Conservation (phyloP, 2,329 filamentous ascomycete genomes). For the Colletotrichum sp. region DNA sequence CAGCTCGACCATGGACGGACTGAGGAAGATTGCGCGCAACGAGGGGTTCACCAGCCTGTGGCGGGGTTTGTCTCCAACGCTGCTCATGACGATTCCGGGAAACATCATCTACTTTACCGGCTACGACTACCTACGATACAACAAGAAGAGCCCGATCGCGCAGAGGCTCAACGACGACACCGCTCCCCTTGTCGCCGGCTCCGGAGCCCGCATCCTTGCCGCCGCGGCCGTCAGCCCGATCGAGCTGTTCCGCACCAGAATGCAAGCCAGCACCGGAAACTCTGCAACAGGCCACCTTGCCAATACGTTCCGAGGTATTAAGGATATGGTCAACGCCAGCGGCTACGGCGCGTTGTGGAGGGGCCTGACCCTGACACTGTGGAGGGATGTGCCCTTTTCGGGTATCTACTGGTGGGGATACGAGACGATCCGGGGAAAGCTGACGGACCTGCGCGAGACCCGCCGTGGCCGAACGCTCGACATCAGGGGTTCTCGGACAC, state of each 20-base stretch:
- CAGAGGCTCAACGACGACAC: conserved; percentile 69
- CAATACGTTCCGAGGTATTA: conserved; percentile 76
- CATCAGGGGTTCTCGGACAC: conserved; percentile 39
- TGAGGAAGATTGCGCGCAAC: conserved; percentile 93
- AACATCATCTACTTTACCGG: conserved; percentile 99
- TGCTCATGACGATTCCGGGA: conserved; percentile 90
- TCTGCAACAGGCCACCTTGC: conserved; percentile 72
- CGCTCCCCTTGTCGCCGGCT: conserved; percentile 80
- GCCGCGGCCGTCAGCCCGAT: conserved; percentile 87
- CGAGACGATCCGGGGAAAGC: conserved; percentile 74
- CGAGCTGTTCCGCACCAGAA: conserved; percentile 90
- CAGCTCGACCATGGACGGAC: conserved; percentile 87
- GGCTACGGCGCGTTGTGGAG: conserved; percentile 89
- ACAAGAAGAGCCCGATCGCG: conserved; percentile 73
- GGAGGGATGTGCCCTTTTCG: conserved; percentile 97
- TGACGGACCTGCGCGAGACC: conserved; percentile 71
- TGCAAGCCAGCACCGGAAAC: conserved; percentile 75
- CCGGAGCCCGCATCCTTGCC: conserved; percentile 77
- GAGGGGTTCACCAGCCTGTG: conserved; percentile 88
- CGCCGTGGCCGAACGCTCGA: conserved; percentile 45
- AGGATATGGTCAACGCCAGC: conserved; percentile 76
- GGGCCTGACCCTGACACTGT: conserved; percentile 87
- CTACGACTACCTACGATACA: conserved; percentile 90
- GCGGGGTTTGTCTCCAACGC: conserved; percentile 91
- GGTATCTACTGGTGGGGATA: conserved; percentile 99